Evolutionary conservation across 257 asterid genomes (phyloP).

Genomic region (Paulownia fortunei): DNA sequence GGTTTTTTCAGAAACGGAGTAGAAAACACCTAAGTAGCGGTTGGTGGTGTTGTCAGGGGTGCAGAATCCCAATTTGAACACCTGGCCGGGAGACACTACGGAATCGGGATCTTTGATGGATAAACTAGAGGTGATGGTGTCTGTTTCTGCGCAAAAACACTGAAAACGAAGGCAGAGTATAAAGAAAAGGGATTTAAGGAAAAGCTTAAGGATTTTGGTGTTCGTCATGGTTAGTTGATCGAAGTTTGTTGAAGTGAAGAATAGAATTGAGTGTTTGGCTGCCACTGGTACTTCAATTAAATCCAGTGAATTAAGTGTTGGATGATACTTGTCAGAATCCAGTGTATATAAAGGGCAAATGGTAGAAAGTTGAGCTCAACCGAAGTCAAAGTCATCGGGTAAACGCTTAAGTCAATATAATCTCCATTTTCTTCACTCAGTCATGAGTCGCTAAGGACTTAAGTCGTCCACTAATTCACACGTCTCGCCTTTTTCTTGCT

Average conservation of each 20-base stretch:
- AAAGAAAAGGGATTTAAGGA: constrained; percentile 14
- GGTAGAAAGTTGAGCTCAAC: too few relatives aligned
- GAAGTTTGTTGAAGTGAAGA: background rate
- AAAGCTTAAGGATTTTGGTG: background rate
- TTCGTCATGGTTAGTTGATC: background rate
- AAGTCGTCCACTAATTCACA: too few relatives aligned
- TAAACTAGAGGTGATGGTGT: constrained; percentile 23
- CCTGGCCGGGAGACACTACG: constrained; percentile 15
- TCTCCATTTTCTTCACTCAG: too few relatives aligned
- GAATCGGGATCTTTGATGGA: constrained; percentile 35
- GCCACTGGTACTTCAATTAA: too few relatives aligned
- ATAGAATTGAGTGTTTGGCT: background rate
- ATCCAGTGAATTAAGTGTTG: too few relatives aligned
- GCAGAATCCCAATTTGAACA: constrained; percentile 40
- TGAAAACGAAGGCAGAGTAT: background rate
- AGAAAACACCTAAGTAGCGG: constrained; percentile 51
- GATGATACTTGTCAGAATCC: too few relatives aligned
- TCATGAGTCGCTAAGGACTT: too few relatives aligned
- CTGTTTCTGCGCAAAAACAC: constrained; percentile 31
- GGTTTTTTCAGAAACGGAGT: constrained; percentile 36
- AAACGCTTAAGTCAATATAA: too few relatives aligned
- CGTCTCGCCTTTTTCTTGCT: too few relatives aligned
- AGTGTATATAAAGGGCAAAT: too few relatives aligned
- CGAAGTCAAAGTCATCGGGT: too few relatives aligned
- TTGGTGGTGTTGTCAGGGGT: constrained; percentile 44